Percentiles rank a stretch among this genome's conserved stretches.
Conservation (phyloP, 2,329 filamentous ascomycete species). For the Apiospora arundinis region DNA sequence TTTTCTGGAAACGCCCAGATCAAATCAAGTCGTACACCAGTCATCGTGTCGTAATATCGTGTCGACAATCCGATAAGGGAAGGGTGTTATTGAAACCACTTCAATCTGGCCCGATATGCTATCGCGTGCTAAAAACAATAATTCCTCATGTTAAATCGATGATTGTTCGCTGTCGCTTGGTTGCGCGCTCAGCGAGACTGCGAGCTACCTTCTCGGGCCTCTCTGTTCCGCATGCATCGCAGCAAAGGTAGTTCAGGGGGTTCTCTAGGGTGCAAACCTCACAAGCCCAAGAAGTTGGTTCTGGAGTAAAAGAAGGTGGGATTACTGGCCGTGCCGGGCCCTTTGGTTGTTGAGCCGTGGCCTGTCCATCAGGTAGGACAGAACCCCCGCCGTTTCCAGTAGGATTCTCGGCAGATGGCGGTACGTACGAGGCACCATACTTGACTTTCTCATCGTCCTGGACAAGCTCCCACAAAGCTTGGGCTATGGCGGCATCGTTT, state of each 20-base stretch:
- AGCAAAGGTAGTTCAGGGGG: constrained; percentile 54
- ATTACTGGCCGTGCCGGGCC: constrained; percentile 22
- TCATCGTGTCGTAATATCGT: not conserved
- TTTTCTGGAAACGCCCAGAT: too few species aligned
- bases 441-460: constrained; percentile 73
- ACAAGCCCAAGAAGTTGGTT: constrained; percentile 56
- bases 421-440: constrained; percentile 61
- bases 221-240: constrained; percentile 62
- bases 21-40: not conserved
- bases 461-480: constrained; percentile 85
- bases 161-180: constrained; percentile 19
- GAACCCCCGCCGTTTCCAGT: constrained; percentile 48
- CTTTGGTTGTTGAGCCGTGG: constrained; percentile 23
- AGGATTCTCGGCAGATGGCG: constrained; percentile 57
- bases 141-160: constrained; percentile 18
- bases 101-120: too few species aligned
- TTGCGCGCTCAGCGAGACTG: not conserved
- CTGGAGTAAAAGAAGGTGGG: not conserved
- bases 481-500: constrained; percentile 84
- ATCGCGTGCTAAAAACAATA: not conserved
- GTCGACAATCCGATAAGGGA: not conserved
- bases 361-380: constrained; percentile 17
- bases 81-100: not conserved
- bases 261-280: constrained; percentile 64
- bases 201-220: constrained; percentile 35